Base-by-base conservation (phyloP, 768 basidiomycete species). In the Leccinum pellstonianum region DNA sequence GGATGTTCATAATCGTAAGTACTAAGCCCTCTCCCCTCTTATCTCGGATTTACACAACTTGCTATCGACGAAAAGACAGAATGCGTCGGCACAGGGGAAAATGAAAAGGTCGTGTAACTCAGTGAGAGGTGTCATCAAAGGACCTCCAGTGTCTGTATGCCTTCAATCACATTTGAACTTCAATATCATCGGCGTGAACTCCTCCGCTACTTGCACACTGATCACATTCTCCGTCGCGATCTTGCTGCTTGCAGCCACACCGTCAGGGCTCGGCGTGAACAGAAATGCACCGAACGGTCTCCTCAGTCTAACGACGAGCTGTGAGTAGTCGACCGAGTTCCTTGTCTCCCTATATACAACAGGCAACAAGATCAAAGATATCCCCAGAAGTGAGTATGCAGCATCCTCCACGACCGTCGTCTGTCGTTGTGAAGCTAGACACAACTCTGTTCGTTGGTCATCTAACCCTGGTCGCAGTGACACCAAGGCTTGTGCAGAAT, bases 331-430 rank as follows among this genome's bases (percentile, higher is more conserved):
- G 49, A 14, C 62, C 62, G 1, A 63, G 50, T 3, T 53, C 48
- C 15, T 37, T 35, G 33, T 52, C 11, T 61, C 62, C 4, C 62
- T 54, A 27, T 63, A 61, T 19, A 61, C 38, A 1, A 55, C 19
- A 5, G 59, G 56, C 29, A 61, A 43, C n/a, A 49, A 48, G 6
- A 47, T 9, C 9, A 54, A 57, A 19, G 58, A 63, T 5, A 61
- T 53, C 8, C 54, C 56, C 4, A 57, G 56, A 10, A 63, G 47
- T 5, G 56, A 61, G 29, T 63, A 63, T 1, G 60, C 62, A 3
- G 31, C 29, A 15, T 61, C 62, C 25, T 64, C 62, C 0, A 23
- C 6, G 9, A 11, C 33, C 4, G 60, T 62, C 19, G 60, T 62
- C 8, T 58, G 6, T 0, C 60, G 63, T 31, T 15, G 21, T 4